These are phyloP conservation scores for Clausena lansium DNA, from an alignment of 345 rosid genomes.

Conservation along the genomic window DNA sequence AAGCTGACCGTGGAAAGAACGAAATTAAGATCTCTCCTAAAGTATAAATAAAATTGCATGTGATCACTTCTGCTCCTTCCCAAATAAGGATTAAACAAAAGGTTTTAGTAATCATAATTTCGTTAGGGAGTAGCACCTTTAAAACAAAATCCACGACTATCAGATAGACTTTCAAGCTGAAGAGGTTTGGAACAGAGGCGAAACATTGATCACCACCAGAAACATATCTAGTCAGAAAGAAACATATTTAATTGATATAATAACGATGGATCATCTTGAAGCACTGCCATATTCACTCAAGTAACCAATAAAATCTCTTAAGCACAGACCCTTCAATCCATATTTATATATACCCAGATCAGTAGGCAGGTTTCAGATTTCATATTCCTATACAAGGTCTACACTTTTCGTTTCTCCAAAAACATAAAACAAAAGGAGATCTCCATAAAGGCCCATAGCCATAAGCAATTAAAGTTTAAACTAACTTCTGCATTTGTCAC, in stretches of 20 bases:
- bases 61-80: slow-evolving; percentile 1
- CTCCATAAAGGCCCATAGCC: slow-evolving; percentile 17
- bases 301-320: neutral
- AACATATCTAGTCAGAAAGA: slow-evolving; percentile 1
- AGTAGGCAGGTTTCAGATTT: neutral
- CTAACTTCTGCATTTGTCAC: slow-evolving; percentile 17
- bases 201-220: neutral
- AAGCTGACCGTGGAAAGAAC: neutral
- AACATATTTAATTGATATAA: neutral
- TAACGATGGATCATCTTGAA: slow-evolving; percentile 15
- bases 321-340: neutral
- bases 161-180: neutral
- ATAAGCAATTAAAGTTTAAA: slow-evolving; percentile 16
- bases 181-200: neutral
- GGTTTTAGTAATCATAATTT: neutral
- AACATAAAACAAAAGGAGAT: slow-evolving; percentile 12
- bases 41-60: neutral
- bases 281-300: slow-evolving; percentile 1
- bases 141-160: neutral
- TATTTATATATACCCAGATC: slow-evolving; percentile 7
- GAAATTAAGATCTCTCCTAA: slow-evolving; percentile 5
- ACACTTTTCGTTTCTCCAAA: slow-evolving; percentile 14
- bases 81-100: slow-evolving; percentile 12
- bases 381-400: slow-evolving; percentile 16
- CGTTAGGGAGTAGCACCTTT: neutral